Percentiles rank a stretch among this genome's conserved stretches.
These are phyloP conservation scores for Beverwykella pulmonaria DNA, from an alignment of 495 filamentous ascomycete species.

Conservation along the genomic window DNA sequence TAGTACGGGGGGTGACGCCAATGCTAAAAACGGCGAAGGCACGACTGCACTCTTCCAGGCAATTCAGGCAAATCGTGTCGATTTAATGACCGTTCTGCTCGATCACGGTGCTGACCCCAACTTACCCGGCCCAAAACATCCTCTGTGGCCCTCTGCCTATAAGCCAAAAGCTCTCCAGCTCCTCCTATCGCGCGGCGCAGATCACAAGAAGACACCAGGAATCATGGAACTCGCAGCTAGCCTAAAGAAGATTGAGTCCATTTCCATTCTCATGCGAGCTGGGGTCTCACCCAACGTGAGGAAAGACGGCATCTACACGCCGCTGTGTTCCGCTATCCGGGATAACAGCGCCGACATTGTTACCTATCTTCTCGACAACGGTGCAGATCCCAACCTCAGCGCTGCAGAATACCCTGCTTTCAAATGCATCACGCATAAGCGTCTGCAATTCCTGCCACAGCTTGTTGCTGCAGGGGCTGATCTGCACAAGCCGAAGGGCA, in stretches of 20 bases:
- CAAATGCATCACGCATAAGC: conserved; percentile 60
- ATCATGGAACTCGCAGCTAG: conserved; percentile 55
- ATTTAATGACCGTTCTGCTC: conserved; percentile 44
- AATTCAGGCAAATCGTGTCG: conserved; percentile 45
- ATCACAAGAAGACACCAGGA: conserved; percentile 50
- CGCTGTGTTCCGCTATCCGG: conserved; percentile 59
- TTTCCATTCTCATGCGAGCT: conserved; percentile 54
- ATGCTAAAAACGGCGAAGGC: conserved; percentile 55
- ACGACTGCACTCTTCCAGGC: conserved; percentile 54
- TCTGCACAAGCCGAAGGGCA: conserved; percentile 55
- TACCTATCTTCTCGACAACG: conserved; percentile 51
- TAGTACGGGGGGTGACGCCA: conserved; percentile 53
- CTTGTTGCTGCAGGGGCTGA: conserved; percentile 57
- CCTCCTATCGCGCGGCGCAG: conserved; percentile 51
- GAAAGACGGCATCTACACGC: conserved; percentile 61
- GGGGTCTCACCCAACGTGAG: conserved; percentile 56
- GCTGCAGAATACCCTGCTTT: conserved; percentile 59
- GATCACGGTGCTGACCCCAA: conserved; percentile 51
- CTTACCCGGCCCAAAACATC: conserved; percentile 55
- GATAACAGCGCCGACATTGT: conserved; percentile 57
- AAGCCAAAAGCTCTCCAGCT: conserved; percentile 48
- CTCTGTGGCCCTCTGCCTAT: conserved; percentile 53
- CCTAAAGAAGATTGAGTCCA: conserved; percentile 54
- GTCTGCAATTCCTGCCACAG: conserved; percentile 53
- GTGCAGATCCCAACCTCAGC: conserved; percentile 57